Conservation (phyloP, 768 basidiomycete species). For the Naganishia friedmannii region DNA sequence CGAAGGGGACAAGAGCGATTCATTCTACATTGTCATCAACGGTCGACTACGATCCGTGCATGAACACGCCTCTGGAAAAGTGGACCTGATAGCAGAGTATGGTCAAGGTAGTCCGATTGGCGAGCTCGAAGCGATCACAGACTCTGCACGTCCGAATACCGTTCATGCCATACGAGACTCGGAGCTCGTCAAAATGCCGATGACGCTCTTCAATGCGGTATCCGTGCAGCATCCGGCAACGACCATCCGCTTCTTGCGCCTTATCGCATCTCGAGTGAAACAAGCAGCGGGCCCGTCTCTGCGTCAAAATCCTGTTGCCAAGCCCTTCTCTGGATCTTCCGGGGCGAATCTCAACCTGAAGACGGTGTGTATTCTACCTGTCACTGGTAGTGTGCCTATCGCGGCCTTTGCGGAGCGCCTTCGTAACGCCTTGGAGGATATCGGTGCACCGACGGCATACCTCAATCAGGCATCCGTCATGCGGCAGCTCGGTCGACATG, state of each 20-base stretch:
- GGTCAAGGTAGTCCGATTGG: slow-evolving; percentile 97
- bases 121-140: slow-evolving; percentile 95
- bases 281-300: slow-evolving; percentile 29
- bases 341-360: slow-evolving; percentile 82
- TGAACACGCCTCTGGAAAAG: slow-evolving; percentile 71
- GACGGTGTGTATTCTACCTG: slow-evolving; percentile 88
- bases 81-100: slow-evolving; percentile 84
- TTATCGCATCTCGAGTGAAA: slow-evolving; percentile 83
- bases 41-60: slow-evolving; percentile 87
- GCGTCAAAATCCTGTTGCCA: slow-evolving; percentile 51
- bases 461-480: slow-evolving; percentile 92
- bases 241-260: slow-evolving; percentile 50
- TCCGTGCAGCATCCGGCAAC: slow-evolving; percentile 51
- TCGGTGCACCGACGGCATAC: slow-evolving; percentile 88
- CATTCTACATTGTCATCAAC: slow-evolving; percentile 79
- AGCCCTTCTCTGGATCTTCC: slow-evolving; percentile 58
- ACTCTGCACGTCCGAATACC: slow-evolving; percentile 77
- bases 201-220: slow-evolving; percentile 95
- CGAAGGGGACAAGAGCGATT: slow-evolving; percentile 82
- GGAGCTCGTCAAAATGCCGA: slow-evolving; percentile 93
- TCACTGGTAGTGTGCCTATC: slow-evolving; percentile 80
- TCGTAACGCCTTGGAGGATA: slow-evolving; percentile 79
- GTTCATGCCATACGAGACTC: slow-evolving; percentile 98
- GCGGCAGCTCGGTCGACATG: slow-evolving; percentile 85
- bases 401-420: slow-evolving; percentile 86